Percentiles rank a stretch among this genome's conserved stretches.
phyloP scores from a whole-genome alignment of 129 eudicot genomes.

The Pseudognaphalium luteoalbum region DNA sequence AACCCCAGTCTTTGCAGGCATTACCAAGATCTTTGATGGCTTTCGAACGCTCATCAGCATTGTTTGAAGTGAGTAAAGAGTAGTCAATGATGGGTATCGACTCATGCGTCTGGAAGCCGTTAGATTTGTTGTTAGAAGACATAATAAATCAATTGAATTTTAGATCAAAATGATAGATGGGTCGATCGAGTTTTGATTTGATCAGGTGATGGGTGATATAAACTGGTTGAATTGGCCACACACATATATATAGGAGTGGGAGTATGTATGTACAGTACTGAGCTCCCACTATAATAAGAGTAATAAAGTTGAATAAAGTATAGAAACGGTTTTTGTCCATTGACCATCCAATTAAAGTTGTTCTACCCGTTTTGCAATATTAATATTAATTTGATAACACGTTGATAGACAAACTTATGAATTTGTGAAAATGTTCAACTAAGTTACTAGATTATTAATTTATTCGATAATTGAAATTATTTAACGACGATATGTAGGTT shows the following conservation, averaged over 20 bases:
- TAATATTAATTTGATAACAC: too few relatives aligned
- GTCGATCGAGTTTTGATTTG: not conserved
- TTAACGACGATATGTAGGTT: too few relatives aligned
- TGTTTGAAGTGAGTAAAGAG: not conserved
- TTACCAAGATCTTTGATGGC: constrained; percentile 2
- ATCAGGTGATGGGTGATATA: not conserved
- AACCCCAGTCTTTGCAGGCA: constrained; percentile 11
- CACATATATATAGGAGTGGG: not conserved
- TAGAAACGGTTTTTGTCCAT: too few relatives aligned
- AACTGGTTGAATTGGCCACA: not conserved
- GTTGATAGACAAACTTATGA: too few relatives aligned
- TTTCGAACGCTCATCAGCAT: not conserved
- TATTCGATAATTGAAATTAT: too few relatives aligned
- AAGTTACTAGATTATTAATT: too few relatives aligned
- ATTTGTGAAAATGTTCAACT: too few relatives aligned
- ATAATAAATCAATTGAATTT: not conserved
- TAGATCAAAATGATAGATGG: not conserved
- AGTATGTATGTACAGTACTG: not conserved
- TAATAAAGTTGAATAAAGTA: too few relatives aligned
- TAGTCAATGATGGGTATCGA: constrained; percentile 3
- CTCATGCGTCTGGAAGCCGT: not conserved
- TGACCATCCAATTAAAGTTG: too few relatives aligned
- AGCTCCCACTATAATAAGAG: too few relatives aligned
- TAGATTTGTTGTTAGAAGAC: not conserved
- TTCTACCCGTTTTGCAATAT: too few relatives aligned